Percentiles rank a stretch among this genome's conserved stretches.
These are phyloP conservation scores for Trypethelium eluteriae DNA, from an alignment of 495 filamentous ascomycete genomes.

Conservation along the genomic window DNA sequence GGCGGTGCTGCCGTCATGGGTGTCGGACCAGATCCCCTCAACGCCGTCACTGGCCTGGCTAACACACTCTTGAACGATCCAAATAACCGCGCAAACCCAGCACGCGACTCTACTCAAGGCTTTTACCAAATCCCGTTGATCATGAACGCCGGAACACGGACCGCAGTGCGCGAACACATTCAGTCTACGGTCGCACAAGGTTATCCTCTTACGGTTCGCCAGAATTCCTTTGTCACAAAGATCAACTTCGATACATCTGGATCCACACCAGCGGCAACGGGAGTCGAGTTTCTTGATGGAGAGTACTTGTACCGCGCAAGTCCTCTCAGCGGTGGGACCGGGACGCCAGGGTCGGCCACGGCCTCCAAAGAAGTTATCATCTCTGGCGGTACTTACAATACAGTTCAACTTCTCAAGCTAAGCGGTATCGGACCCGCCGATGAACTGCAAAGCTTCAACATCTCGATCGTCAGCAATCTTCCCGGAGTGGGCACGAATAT, in stretches of 20 bases:
- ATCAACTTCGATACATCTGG: constrained; percentile 46
- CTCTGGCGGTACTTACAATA: constrained; percentile 55
- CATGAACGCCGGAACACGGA: constrained; percentile 42
- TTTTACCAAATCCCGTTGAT: constrained; percentile 50
- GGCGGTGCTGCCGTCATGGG: constrained; percentile 44
- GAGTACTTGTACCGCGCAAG: constrained; percentile 53
- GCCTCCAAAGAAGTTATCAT: constrained; percentile 40
- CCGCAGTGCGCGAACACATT: constrained; percentile 48
- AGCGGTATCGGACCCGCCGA: constrained; percentile 51
- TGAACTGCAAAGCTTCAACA: constrained; percentile 44
- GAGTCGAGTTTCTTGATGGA: constrained; percentile 57
- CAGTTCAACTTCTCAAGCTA: constrained; percentile 57
- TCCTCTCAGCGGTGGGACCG: constrained; percentile 28
- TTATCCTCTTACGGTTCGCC: constrained; percentile 52
- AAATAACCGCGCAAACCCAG: constrained; percentile 39
- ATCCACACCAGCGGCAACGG: constrained; percentile 46
- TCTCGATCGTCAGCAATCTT: constrained; percentile 46
- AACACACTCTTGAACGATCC: constrained; percentile 49
- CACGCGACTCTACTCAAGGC: constrained; percentile 37
- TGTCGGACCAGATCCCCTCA: constrained; percentile 38
- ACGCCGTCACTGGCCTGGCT: constrained; percentile 42
- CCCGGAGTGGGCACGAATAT: constrained; percentile 58
- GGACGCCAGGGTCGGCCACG: not conserved
- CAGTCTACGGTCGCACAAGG: constrained; percentile 46
- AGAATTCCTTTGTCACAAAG: constrained; percentile 55